Percentiles rank a stretch among this genome's conserved stretches.
Evolutionary conservation across 2,329 filamentous ascomycete genomes (phyloP).

Genomic region (Fusarium praegraminearum): DNA sequence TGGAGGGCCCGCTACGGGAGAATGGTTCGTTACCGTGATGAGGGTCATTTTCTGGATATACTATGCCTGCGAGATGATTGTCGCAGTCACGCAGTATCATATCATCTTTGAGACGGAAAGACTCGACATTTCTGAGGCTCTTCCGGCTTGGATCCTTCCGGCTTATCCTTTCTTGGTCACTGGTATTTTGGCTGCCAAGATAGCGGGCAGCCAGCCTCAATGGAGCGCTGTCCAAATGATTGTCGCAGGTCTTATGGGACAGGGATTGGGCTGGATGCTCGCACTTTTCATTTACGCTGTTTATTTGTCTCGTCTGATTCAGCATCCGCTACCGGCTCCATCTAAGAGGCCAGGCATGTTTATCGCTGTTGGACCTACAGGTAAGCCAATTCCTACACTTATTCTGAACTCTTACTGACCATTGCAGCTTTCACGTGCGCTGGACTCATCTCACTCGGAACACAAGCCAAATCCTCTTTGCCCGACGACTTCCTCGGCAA

Average conservation of each 20-base stretch:
- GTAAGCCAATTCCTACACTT: background rate
- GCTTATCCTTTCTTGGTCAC: slow-evolving; percentile 30
- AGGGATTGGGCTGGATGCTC: slow-evolving; percentile 29
- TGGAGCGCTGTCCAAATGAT: slow-evolving; percentile 25
- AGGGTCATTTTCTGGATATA: slow-evolving; percentile 24
- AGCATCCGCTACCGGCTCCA: slow-evolving; percentile 5
- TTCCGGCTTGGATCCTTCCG: slow-evolving; percentile 18
- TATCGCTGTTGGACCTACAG: slow-evolving; percentile 25
- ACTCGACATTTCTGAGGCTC: slow-evolving; percentile 12
- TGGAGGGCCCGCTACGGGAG: slow-evolving; percentile 10
- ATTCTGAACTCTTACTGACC: rapidly evolving
- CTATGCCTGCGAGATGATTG: slow-evolving; percentile 29
- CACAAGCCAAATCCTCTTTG: slow-evolving; percentile 5
- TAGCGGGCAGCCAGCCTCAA: slow-evolving; percentile 14
- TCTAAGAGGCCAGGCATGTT: slow-evolving; percentile 14
- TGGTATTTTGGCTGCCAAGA: slow-evolving; percentile 17
- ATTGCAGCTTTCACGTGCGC: slow-evolving; percentile 7
- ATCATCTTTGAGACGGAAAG: slow-evolving; percentile 22
- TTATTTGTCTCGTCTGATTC: slow-evolving; percentile 23
- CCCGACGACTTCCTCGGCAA: slow-evolving; percentile 10
- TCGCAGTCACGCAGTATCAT: slow-evolving; percentile 17
- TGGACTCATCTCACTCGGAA: slow-evolving; percentile 9
- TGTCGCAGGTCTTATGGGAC: slow-evolving; percentile 22
- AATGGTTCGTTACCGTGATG: slow-evolving; percentile 10
- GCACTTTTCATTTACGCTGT: slow-evolving; percentile 28